These are phyloP conservation scores for Phaeomoniella chlamydospora DNA, from an alignment of 2,329 filamentous ascomycete species.

Conservation along the genomic window DNA sequence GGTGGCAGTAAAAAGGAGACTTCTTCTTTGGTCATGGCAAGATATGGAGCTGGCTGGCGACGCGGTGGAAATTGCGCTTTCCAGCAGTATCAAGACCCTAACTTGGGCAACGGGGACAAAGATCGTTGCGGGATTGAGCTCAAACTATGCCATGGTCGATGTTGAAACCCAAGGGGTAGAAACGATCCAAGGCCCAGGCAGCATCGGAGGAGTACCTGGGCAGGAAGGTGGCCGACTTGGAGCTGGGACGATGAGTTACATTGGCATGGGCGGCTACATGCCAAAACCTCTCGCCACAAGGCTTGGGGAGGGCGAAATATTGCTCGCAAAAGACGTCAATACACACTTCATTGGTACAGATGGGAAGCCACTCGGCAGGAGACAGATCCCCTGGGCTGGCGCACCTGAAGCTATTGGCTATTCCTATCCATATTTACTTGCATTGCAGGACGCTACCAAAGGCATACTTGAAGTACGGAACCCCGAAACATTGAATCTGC, in stretches of 20 bases:
- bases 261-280: slow-evolving; percentile 83
- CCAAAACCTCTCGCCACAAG: slow-evolving; percentile 79
- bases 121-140: slow-evolving; percentile 79
- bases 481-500: slow-evolving; percentile 74
- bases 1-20: slow-evolving; percentile 80
- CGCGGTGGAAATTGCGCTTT: slow-evolving; percentile 60
- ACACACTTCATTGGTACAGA: slow-evolving; percentile 79
- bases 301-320: slow-evolving; percentile 66
- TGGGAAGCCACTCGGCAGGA: slow-evolving; percentile 66
- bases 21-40: slow-evolving; percentile 90
- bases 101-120: slow-evolving; percentile 84
- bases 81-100: slow-evolving; percentile 73
- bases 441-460: slow-evolving; percentile 69
- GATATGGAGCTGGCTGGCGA: slow-evolving; percentile 75
- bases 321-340: slow-evolving; percentile 96
- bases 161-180: slow-evolving; percentile 58
- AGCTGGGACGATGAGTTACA: slow-evolving; percentile 87
- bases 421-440: slow-evolving; percentile 89
- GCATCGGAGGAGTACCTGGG: slow-evolving; percentile 49
- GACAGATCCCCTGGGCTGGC: slow-evolving; percentile 81
- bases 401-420: slow-evolving; percentile 89
- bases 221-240: slow-evolving; percentile 63
- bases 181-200: slow-evolving; percentile 66
- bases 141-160: slow-evolving; percentile 81
- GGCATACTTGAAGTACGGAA: slow-evolving; percentile 83